Conservation (phyloP, 2,329 filamentous ascomycete species). For the Stenocarpella maydis region DNA sequence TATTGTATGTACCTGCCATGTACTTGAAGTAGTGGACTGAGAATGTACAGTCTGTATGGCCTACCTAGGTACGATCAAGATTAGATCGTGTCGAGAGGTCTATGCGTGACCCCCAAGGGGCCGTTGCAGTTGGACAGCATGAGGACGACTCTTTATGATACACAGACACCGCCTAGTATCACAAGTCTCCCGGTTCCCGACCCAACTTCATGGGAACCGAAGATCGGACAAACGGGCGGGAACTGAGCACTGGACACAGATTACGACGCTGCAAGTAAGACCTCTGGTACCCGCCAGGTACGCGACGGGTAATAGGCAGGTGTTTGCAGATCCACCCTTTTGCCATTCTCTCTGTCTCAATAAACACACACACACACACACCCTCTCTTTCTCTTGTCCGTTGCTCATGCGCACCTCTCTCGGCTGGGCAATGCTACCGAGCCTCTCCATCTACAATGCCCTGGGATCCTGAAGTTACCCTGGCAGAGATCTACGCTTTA, state of each 20-base stretch:
- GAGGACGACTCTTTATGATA: background rate
- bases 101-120: background rate
- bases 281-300: slow-evolving; percentile 4
- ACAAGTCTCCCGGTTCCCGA: background rate
- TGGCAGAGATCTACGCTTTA: too few species aligned
- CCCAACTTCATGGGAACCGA: slow-evolving; percentile 4
- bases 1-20: background rate
- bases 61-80: too few species aligned
- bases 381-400: background rate
- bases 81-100: background rate
- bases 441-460: too few species aligned
- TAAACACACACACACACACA: too few species aligned
- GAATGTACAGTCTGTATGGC: too few species aligned
- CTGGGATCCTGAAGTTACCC: too few species aligned
- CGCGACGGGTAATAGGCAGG: background rate
- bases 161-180: background rate
- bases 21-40: background rate
- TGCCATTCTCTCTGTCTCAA: too few species aligned
- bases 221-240: slow-evolving; percentile 13
- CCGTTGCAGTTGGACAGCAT: background rate
- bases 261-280: background rate
- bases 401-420: background rate
- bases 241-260: background rate
- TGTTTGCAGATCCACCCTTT: background rate
- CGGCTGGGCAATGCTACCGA: background rate